phyloP scores from a whole-genome alignment of 257 asterid genomes.

The Gentiana macrophylla region DNA sequence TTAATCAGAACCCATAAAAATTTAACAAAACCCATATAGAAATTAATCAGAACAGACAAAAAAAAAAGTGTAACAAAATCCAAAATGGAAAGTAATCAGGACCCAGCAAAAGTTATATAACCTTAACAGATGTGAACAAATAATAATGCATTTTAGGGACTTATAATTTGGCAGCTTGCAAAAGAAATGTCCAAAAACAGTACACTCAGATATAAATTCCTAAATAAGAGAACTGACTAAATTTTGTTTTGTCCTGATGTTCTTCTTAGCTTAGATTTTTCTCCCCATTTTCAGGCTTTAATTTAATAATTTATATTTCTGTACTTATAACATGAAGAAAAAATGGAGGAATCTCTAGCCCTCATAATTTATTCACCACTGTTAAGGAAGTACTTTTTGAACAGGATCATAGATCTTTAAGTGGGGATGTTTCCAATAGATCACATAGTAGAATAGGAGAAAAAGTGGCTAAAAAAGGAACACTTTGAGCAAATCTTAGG shows the following conservation, averaged over 20 bases:
- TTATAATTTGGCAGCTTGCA: constrained; percentile 34
- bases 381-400: too few species aligned
- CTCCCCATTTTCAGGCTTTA: neutral
- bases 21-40: neutral
- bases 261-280: too few species aligned
- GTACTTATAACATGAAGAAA: too few species aligned
- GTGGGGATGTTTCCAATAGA: too few species aligned
- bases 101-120: neutral
- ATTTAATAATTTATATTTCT: constrained; percentile 16
- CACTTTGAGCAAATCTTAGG: constrained; percentile 6
- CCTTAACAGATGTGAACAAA: constrained; percentile 1
- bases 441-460: constrained; percentile 8
- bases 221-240: too few species aligned
- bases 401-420: too few species aligned
- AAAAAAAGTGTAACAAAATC: neutral
- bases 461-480: neutral
- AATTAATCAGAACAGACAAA: neutral
- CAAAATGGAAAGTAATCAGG: constrained; percentile 4
- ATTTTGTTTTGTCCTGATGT: too few species aligned
- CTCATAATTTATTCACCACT: too few species aligned
- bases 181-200: constrained; percentile 21
- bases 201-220: neutral
- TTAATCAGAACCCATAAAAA: too few species aligned
- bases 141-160: constrained; percentile 5
- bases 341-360: too few species aligned